Percentiles rank a stretch among this genome's conserved stretches.
phyloP scores from a whole-genome alignment of 768 basidiomycete genomes.

The Lactifluus volemus region DNA sequence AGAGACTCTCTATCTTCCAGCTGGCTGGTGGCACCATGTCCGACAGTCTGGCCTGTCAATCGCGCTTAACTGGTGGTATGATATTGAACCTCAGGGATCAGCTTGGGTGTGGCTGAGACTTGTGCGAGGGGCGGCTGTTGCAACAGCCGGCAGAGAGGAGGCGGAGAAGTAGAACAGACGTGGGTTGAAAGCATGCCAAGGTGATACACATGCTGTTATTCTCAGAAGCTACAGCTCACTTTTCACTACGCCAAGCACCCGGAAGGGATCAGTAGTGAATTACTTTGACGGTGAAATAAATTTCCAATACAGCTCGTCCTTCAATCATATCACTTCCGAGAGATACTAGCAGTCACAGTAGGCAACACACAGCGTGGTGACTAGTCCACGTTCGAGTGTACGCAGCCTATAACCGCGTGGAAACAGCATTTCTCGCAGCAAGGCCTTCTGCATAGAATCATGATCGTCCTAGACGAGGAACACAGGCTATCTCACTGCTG shows the following conservation, averaged over 20 bases:
- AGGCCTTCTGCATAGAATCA: not conserved
- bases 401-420: slow-evolving; percentile 8
- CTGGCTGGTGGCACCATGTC: slow-evolving; percentile 92
- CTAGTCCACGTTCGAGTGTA: not conserved
- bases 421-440: slow-evolving; percentile 4
- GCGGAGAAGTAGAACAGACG: not conserved
- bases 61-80: slow-evolving; percentile 88
- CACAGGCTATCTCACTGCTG: not conserved
- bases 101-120: slow-evolving; percentile 62
- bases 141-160: slow-evolving; percentile 1
- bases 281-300: not conserved
- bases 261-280: not conserved
- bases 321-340: not conserved
- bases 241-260: not conserved
- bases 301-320: not conserved
- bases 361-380: not conserved
- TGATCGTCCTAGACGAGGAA: not conserved
- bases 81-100: slow-evolving; percentile 64
- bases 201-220: not conserved
- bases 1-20: slow-evolving; percentile 82
- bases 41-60: slow-evolving; percentile 58
- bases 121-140: slow-evolving; percentile 32
- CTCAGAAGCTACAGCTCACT: not conserved
- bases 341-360: not conserved
- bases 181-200: not conserved